Percentiles rank a stretch among this genome's conserved stretches.
Conservation (phyloP, 768 basidiomycete species). For the Serendipita indica region DNA sequence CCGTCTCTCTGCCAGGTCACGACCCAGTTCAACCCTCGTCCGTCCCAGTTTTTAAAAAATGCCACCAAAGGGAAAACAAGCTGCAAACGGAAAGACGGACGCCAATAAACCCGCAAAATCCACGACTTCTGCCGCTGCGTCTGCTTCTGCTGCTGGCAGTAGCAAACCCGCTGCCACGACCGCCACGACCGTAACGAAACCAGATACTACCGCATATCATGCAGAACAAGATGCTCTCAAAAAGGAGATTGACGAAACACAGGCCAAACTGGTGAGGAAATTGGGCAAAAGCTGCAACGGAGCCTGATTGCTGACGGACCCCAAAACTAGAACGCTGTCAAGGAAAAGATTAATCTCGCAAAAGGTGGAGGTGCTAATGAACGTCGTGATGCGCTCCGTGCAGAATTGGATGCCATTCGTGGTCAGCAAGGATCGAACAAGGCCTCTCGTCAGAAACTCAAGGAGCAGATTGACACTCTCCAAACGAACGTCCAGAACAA, state of each 20-base stretch:
- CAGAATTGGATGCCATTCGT: slow-evolving; percentile 69
- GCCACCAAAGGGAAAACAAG: slow-evolving; percentile 9
- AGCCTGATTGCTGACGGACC: background rate
- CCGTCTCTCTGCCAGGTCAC: background rate
- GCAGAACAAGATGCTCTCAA: slow-evolving; percentile 73
- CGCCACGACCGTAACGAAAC: slow-evolving; percentile 36
- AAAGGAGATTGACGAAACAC: slow-evolving; percentile 67
- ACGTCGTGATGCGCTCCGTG: slow-evolving; percentile 50
- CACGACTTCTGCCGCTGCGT: slow-evolving; percentile 29
- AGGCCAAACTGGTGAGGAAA: slow-evolving; percentile 56
- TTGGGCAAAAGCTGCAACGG: slow-evolving; percentile 5
- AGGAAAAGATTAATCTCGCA: slow-evolving; percentile 57
- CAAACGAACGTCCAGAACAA: slow-evolving; percentile 73
- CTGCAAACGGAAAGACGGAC: slow-evolving; percentile 12
- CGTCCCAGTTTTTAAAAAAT: background rate
- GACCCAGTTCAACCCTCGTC: background rate
- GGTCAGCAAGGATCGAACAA: slow-evolving; percentile 68
- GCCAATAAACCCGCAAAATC: slow-evolving; percentile 20
- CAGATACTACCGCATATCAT: slow-evolving; percentile 77
- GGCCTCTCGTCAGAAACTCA: slow-evolving; percentile 46
- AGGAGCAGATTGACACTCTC: slow-evolving; percentile 64
- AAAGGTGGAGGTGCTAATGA: slow-evolving; percentile 56
- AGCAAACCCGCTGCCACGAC: slow-evolving; percentile 16
- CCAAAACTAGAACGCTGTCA: slow-evolving; percentile 40
- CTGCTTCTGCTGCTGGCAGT: slow-evolving; percentile 20